phyloP scores from a whole-genome alignment of 192 early-diverging fungal species.

The Ramicandelaber brevisporus region DNA sequence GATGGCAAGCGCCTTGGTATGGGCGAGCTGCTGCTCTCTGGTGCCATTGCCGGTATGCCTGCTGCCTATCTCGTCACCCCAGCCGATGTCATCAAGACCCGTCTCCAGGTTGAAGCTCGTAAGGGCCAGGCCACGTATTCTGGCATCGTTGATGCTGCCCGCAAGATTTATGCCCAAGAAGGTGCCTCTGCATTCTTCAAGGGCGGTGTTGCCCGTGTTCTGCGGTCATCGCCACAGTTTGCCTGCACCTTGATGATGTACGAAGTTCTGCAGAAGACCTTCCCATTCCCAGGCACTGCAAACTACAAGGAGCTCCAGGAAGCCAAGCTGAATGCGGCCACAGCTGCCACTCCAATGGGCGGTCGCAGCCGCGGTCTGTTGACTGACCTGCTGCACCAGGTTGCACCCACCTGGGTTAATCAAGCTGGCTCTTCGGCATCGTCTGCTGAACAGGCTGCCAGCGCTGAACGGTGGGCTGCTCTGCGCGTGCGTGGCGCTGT shows the following conservation, averaged over 20 bases:
- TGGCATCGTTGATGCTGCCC: conserved; percentile 62
- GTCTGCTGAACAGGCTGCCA: too few species aligned
- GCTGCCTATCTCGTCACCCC: conserved; percentile 95
- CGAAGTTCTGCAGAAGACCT: conserved; percentile 53
- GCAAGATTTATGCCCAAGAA: conserved; percentile 74
- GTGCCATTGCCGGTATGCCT: conserved; percentile 81
- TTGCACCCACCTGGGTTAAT: too few species aligned
- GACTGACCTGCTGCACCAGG: too few species aligned
- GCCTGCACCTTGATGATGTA: conserved; percentile 87
- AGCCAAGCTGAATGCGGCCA: too few species aligned
- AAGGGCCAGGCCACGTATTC: conserved; percentile 68
- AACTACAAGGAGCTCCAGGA: too few species aligned
- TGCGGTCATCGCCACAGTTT: conserved; percentile 89
- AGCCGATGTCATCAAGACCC: conserved; percentile 95
- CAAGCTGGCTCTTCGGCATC: too few species aligned
- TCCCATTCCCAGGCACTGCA: conserved; percentile 19
- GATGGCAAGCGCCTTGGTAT: conserved; percentile 36
- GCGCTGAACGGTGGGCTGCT: too few species aligned
- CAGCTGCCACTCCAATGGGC: too few species aligned
- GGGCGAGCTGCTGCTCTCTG: conserved; percentile 43
- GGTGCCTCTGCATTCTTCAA: conserved; percentile 92
- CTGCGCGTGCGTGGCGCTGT: too few species aligned
- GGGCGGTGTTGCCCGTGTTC: conserved; percentile 78
- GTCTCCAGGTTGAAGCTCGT: conserved; percentile 77
- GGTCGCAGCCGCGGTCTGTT: too few species aligned